Evolutionary conservation across 495 filamentous ascomycete genomes (phyloP), one percentile per base, ranked within the genome.

Genomic region (Baudoinia panamericana): DNA sequence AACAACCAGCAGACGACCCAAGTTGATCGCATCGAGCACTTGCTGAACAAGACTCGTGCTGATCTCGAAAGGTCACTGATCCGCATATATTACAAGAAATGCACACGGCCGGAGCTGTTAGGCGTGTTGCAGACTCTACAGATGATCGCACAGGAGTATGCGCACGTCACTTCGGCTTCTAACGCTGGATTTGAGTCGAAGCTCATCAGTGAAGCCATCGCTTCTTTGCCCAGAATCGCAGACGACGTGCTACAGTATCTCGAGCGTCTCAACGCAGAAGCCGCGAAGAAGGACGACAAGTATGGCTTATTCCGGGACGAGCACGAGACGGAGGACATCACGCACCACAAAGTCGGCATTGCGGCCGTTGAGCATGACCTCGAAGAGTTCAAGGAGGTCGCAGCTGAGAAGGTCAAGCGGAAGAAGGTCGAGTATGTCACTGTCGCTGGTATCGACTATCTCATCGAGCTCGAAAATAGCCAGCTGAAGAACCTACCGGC

Each of bases 21-120:
- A 29, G 75, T 84, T 3, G 85, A 93, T 45, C 80, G 80, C 43
- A 51, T 95, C 2, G 78, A 69, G 38, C 61, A 64, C 29, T 56
- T 95, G 25, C 67, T 99, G 5, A 58, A 59, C 24, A 82, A 71
- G 38, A 78, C 80, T 48, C 82, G 70, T 51, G 76, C 70, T 36
- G 90, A 99, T 53, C 69, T 99, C 8, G 90, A 99, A 56, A 82
- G 85, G 49, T 85, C 80, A 33, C 62, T 99, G 28, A 90, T 96
- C 53, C 71, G 90, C 15, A 94, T 99, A 28, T 99, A 95, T 63
- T 99, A 99, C 56, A 49, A 26, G 35, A 51, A 79, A 65, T 95
- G 87, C 56, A 82, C 83, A 2, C 78, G 92, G 0, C 83, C 88
- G 4, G 92, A 96, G 58, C 73, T 99, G 15, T 68, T 99, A 3